Evolutionary conservation across 768 basidiomycete genomes (phyloP), one percentile per base, ranked within the genome.

Genomic region (Tricholoma sp.): DNA sequence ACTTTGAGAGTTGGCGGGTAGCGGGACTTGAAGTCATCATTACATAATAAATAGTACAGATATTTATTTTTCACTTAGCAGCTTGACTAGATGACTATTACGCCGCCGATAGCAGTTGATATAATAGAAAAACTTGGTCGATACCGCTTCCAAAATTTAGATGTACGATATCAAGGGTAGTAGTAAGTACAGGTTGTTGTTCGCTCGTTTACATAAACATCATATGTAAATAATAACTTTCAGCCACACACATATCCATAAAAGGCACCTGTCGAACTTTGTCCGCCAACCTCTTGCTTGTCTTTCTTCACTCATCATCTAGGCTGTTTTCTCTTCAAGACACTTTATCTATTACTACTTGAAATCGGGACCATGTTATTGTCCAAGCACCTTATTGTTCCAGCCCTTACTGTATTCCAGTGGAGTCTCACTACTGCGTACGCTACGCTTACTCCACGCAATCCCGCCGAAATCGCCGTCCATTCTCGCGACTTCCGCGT

Each of bases 391-490:
- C 31, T 64, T 33, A 34, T 60, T 47, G 42, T 61, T 29, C 53
- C 61, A 20, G 41, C 41, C 17, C 53, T 63, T 15, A 56, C 54
- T 11, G 33, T 63, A 31, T 37, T 63, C 4, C 52, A 28, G 47
- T 64, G 57, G 58, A 58, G 57, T 34, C 32, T 60, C 48, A 52
- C 47, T 29, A 28, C 54, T 18, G 52, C 36, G 44, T 57, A 50
- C 47, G 50, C 55, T 49, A 57, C 57, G 44, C 50, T 34, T 15
- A 17, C 13, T 47, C 10, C 53, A 20, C 5, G 18, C 36, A 15
- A 28, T n/a, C 11, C 32, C 18, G 11, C 54, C 20, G 6, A 10
- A 4, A 6, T 11, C 15, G 15, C 47, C 6, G 17, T 32, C 18
- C 42, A 48, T n/a, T 34, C 33, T 47, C 45, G 45, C 24, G 34